These are phyloP conservation scores for Lepiota venenata DNA, from an alignment of 768 basidiomycete species.

Conservation along the genomic window DNA sequence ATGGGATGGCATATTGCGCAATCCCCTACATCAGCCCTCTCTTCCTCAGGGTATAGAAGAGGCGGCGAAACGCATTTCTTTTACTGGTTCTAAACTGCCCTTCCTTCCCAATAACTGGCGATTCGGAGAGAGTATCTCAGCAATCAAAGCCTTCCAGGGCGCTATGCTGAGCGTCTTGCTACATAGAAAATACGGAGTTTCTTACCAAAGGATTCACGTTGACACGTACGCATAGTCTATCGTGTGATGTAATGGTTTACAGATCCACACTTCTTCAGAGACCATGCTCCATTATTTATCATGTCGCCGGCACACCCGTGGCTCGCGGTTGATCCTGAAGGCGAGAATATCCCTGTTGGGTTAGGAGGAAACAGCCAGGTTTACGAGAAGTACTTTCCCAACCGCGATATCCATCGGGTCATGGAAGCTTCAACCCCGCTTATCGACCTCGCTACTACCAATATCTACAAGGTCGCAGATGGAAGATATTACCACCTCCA, in stretches of 20 bases:
- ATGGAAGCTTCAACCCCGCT: neutral
- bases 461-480: slow-evolving; percentile 23
- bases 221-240: slow-evolving; percentile 16
- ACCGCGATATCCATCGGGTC: slow-evolving; percentile 12
- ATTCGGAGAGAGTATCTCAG: slow-evolving; percentile 24
- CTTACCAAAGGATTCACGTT: slow-evolving; percentile 21
- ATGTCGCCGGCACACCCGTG: slow-evolving; percentile 12
- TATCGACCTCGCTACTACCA: slow-evolving; percentile 15
- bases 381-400: slow-evolving; percentile 16
- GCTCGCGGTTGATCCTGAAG: slow-evolving; percentile 13
- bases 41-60: slow-evolving; percentile 14
- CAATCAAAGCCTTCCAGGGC: slow-evolving; percentile 24
- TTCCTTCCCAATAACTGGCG: slow-evolving; percentile 22
- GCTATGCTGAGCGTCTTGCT: slow-evolving; percentile 22
- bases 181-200: slow-evolving; percentile 19
- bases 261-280: slow-evolving; percentile 6
- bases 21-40: slow-evolving; percentile 10
- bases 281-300: slow-evolving; percentile 20
- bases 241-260: too few species aligned
- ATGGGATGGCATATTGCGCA: slow-evolving; percentile 13
- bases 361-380: neutral
- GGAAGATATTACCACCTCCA: slow-evolving; percentile 23
- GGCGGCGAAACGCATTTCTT: slow-evolving; percentile 14
- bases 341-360: slow-evolving; percentile 7
- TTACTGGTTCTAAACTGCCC: slow-evolving; percentile 14